Conservation (phyloP, 805 yeast genomes). For the Blastobotrys mokoenaii region DNA sequence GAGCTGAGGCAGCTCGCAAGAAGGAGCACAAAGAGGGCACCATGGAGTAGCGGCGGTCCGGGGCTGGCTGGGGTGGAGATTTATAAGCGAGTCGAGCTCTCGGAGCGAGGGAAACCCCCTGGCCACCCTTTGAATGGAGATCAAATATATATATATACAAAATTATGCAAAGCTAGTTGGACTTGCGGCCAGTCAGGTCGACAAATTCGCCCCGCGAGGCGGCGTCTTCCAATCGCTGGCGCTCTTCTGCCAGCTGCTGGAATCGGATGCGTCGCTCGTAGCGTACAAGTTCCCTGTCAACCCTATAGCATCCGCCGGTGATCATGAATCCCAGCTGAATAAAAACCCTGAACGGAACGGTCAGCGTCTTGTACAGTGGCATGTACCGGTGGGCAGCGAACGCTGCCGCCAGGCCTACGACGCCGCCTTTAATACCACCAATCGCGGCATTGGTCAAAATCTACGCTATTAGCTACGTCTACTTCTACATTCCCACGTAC, state of each 20-base stretch:
- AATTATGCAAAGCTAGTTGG: too few relatives aligned
- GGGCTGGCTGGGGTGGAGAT: too few relatives aligned
- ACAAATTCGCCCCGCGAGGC: constrained; percentile 16
- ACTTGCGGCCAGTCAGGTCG: constrained; percentile 9
- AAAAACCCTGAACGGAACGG: constrained; percentile 17
- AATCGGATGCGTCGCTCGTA: constrained; percentile 15
- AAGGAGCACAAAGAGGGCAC: constrained; percentile 3
- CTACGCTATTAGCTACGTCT: constrained; percentile 2
- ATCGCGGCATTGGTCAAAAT: constrained; percentile 12
- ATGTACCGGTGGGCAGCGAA: constrained; percentile 12
- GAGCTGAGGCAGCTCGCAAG: constrained; percentile 26
- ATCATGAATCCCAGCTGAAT: constrained; percentile 16
- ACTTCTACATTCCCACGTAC: constrained; percentile 8
- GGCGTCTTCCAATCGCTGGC: constrained; percentile 13
- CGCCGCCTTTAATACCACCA: constrained; percentile 17
- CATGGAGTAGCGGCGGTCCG: neutral
- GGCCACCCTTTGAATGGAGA: too few relatives aligned
- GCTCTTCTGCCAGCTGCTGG: constrained; percentile 12
- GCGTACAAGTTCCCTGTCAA: constrained; percentile 13
- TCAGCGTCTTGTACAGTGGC: constrained; percentile 16
- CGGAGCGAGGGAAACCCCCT: too few relatives aligned
- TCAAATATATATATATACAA: too few relatives aligned
- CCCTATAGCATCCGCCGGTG: constrained; percentile 9
- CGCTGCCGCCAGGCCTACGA: constrained; percentile 13
- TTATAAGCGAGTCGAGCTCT: too few relatives aligned